These are phyloP conservation scores for Amanita rubescens DNA, from an alignment of 768 basidiomycete species.

Conservation along the genomic window DNA sequence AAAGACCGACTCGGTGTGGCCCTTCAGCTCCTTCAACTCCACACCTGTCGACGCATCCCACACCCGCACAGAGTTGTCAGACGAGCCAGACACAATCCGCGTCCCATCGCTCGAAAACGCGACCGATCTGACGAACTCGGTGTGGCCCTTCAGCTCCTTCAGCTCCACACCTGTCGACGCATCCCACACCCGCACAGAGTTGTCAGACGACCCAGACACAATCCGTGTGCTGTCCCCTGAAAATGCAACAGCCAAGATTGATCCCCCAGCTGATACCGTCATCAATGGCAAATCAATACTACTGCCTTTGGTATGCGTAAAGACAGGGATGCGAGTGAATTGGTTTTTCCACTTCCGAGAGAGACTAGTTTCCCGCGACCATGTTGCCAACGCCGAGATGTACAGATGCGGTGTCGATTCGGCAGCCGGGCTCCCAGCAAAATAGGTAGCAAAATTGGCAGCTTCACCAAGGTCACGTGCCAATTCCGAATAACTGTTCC, in stretches of 20 bases:
- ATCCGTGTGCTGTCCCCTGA: background rate
- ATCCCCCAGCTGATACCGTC: background rate
- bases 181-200: conserved; percentile 9
- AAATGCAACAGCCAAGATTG: conserved; percentile 7
- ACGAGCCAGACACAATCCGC: too few relatives aligned
- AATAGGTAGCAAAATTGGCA: conserved; percentile 14
- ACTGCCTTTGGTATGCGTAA: background rate
- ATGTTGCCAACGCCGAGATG: conserved; percentile 17
- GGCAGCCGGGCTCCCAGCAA: conserved; percentile 9
- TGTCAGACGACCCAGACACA: conserved; percentile 7
- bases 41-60: too few relatives aligned
- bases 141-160: conserved; percentile 2
- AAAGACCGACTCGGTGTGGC: too few relatives aligned
- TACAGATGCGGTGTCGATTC: conserved; percentile 18
- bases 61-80: too few relatives aligned
- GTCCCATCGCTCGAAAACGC: too few relatives aligned
- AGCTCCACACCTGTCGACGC: background rate
- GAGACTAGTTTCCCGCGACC: conserved; percentile 9
- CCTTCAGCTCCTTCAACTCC: too few relatives aligned
- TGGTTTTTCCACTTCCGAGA: background rate
- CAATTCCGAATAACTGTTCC: background rate
- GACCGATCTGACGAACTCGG: background rate
- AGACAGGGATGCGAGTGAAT: background rate
- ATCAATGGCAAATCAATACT: background rate
- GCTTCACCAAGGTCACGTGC: conserved; percentile 5